Evolutionary conservation across 83 land plant genomes (phyloP).

Genomic region (Picea abies): DNA sequence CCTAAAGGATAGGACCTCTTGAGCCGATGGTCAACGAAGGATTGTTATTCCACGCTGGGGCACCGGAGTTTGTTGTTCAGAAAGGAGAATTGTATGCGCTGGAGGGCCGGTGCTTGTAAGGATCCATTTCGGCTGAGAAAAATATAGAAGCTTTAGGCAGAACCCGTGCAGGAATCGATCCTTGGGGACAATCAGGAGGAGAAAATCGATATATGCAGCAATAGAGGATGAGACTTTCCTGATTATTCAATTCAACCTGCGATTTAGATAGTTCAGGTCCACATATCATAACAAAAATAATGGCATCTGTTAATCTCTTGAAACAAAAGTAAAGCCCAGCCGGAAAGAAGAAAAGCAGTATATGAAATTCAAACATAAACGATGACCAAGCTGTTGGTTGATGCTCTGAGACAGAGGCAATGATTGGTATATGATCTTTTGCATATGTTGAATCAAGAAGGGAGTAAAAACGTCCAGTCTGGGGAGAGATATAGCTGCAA

Average conservation of each 20-base stretch:
- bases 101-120: constrained; percentile 51
- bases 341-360: constrained; percentile 92
- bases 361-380: constrained; percentile 98
- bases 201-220: too few species aligned
- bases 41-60: constrained; percentile 94
- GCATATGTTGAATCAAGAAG: constrained; percentile 99
- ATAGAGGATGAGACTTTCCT: too few species aligned
- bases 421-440: constrained; percentile 97
- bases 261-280: too few species aligned
- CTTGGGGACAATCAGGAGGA: too few species aligned
- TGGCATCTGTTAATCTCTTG: constrained; percentile 92
- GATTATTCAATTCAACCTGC: too few species aligned
- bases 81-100: constrained; percentile 71
- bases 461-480: constrained; percentile 99
- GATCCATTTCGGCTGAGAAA: too few species aligned
- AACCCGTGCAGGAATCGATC: too few species aligned
- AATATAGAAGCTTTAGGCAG: too few species aligned
- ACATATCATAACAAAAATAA: constrained; percentile 93
- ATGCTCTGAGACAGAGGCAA: constrained; percentile 99
- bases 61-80: constrained; percentile 83
- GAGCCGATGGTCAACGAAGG: constrained; percentile 76
- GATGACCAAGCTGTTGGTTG: constrained; percentile 99
- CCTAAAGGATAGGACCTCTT: constrained; percentile 41
- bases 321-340: constrained; percentile 98
- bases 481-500: constrained; percentile 98